Conservation (phyloP, 75 land plant genomes). For the Isoetes taiwanensis region DNA sequence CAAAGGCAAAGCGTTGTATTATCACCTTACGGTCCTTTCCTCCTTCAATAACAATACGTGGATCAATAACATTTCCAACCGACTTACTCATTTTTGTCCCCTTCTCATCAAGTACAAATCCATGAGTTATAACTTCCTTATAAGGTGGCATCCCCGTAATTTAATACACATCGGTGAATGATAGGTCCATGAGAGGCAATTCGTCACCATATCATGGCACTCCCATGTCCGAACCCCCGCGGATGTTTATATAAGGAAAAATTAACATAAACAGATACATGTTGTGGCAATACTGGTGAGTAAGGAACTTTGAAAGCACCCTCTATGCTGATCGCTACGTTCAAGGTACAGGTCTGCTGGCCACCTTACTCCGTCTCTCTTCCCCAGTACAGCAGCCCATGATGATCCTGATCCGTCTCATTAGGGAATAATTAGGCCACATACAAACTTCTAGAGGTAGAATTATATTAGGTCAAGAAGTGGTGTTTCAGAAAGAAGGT, state of each 20-base stretch:
- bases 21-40: slow-evolving; percentile 73
- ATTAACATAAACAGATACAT: too few species aligned
- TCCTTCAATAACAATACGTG: slow-evolving; percentile 63
- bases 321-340: slow-evolving; percentile 98
- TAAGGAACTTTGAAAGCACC: slow-evolving; percentile 98
- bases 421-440: too few species aligned
- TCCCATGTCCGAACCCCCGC: too few species aligned
- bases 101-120: slow-evolving; percentile 94
- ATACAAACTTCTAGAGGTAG: too few species aligned
- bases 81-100: slow-evolving; percentile 98
- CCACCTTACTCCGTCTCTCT: slow-evolving; percentile 49
- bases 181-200: too few species aligned
- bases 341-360: slow-evolving; percentile 97
- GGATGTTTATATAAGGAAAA: too few species aligned
- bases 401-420: slow-evolving; percentile 58
- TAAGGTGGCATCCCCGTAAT: slow-evolving; percentile 82
- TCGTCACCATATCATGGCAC: too few species aligned
- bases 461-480: too few species aligned
- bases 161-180: too few species aligned
- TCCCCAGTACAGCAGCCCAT: slow-evolving; percentile 88
- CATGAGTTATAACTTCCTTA: slow-evolving; percentile 79
- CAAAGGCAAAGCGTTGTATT: too few species aligned
- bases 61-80: slow-evolving; percentile 92
- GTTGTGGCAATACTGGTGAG: slow-evolving; percentile 82
- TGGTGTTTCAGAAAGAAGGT: too few species aligned